Evolutionary conservation across 2,329 filamentous ascomycete genomes (phyloP).

Genomic region (Corynespora cassiicola): DNA sequence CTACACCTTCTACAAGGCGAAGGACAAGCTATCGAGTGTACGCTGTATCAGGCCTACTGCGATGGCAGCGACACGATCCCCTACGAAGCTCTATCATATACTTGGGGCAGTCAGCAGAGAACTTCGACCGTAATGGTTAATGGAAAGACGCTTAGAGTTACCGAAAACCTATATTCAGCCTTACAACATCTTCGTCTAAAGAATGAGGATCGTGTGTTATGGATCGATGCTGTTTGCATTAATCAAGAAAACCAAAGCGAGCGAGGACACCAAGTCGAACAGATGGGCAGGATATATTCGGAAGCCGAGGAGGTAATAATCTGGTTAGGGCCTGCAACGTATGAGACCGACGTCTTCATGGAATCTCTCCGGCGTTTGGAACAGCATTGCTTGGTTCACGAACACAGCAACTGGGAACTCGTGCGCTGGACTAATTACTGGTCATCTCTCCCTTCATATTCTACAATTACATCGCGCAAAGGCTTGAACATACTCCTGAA

Average conservation of each 20-base stretch:
- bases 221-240: conserved; percentile 35
- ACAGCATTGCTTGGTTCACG: conserved; percentile 2
- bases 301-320: conserved; percentile 28
- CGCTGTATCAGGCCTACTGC: conserved; percentile 10
- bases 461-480: conserved; percentile 2
- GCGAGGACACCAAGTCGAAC: conserved; percentile 28
- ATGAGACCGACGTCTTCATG: conserved; percentile 13
- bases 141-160: conserved; percentile 6
- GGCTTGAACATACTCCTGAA: conserved; percentile 7
- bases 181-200: conserved; percentile 15
- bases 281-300: conserved; percentile 33
- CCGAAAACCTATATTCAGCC: conserved; percentile 15
- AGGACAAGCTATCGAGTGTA: conserved; percentile 5
- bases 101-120: conserved; percentile 11
- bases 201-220: conserved; percentile 21
- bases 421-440: conserved; percentile 10
- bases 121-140: conserved; percentile 9
- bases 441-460: too few relatives aligned
- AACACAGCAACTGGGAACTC: conserved; percentile 12
- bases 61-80: conserved; percentile 3
- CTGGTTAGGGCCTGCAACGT: conserved; percentile 32
- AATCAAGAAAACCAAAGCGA: conserved; percentile 28
- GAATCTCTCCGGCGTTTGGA: conserved; percentile 8
- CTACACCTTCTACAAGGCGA: conserved; percentile 13
- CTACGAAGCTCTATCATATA: conserved; percentile 19